Evolutionary conservation across 139 green algal species (phyloP).

Genomic region (Chlamydomonas eustigma): DNA sequence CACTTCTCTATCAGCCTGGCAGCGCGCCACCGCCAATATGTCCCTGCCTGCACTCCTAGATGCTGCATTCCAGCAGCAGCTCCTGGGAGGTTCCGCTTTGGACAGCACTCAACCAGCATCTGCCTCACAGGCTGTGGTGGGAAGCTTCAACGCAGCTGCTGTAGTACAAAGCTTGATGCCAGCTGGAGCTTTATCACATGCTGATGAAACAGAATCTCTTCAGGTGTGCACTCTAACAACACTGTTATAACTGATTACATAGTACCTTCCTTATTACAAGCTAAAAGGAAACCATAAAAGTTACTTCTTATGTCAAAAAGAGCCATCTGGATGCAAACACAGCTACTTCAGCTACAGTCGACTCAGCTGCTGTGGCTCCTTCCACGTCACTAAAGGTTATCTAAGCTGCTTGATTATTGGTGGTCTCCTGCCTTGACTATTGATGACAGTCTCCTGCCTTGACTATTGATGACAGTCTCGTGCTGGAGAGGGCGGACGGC

Average conservation of each 20-base stretch:
- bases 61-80: background rate
- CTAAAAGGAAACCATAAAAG: too few relatives aligned
- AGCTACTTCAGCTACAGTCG: too few relatives aligned
- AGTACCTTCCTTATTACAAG: too few relatives aligned
- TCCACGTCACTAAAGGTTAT: too few relatives aligned
- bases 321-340: too few relatives aligned
- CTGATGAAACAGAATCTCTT: background rate
- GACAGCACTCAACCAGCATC: background rate
- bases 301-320: too few relatives aligned
- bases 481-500: conserved; percentile 25
- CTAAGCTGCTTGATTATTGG: too few relatives aligned
- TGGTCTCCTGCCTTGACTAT: too few relatives aligned
- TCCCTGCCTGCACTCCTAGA: conserved; percentile 20
- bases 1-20: background rate
- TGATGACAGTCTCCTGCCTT: too few relatives aligned
- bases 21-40: background rate
- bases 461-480: conserved; percentile 15
- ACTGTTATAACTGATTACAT: too few relatives aligned
- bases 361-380: too few relatives aligned
- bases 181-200: background rate
- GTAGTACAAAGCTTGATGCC: conserved; percentile 19
- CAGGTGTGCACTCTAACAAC: too few relatives aligned
- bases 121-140: conserved; percentile 14
- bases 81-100: background rate
- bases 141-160: conserved; percentile 28